Evolutionary conservation across 306 rosid species (phyloP), one percentile per base, ranked within the genome.

Genomic region (Begonia fuchsioides): DNA sequence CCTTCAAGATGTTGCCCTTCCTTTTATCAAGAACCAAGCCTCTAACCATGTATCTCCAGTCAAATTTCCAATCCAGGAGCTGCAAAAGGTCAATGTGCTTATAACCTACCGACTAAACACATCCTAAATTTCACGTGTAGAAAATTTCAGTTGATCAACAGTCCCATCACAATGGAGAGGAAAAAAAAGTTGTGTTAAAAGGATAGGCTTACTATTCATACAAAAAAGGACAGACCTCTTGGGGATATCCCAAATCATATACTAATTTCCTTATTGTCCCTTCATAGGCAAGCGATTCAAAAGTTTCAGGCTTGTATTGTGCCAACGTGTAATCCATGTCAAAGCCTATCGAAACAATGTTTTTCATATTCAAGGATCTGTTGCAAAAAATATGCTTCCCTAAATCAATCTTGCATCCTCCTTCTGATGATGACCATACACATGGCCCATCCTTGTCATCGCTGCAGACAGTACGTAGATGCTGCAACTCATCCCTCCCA

Each of bases 261-360:
- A 90, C 98, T 72, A 90, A 68, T 59, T 90, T 90, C 66, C 67
- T 77, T 52, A 90, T 63, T 11, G 98, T 90, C 68, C 98, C 98
- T 75, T 71, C 83, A 53, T 90, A 85, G 49, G 95, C 98, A 56
- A 90, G 98, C 55, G 98, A 68, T 55, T 90, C 95, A 44, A 90
- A 90, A 54, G 98, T 90, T 65, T 90, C 98, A 2, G 98, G 79
- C 78, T 71, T 90, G 82, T 90, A 90, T 47, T 90, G 98, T n/a
- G 98, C 98, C 54, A 90, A 70, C 44, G 98, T 90, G 70, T 90
- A 90, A 71, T 90, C 98, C 98, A 90, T 85, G 70, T 90, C 98
- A 65, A 90, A 90, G 54, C 98, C 98, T 15, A 85, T 95, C 15
- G 98, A 94, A 61, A 85, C 85, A 48, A 85, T 85, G 65, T 51